Evolutionary conservation across 768 basidiomycete species (phyloP).

Genomic region (Suillus clintonianus): DNA sequence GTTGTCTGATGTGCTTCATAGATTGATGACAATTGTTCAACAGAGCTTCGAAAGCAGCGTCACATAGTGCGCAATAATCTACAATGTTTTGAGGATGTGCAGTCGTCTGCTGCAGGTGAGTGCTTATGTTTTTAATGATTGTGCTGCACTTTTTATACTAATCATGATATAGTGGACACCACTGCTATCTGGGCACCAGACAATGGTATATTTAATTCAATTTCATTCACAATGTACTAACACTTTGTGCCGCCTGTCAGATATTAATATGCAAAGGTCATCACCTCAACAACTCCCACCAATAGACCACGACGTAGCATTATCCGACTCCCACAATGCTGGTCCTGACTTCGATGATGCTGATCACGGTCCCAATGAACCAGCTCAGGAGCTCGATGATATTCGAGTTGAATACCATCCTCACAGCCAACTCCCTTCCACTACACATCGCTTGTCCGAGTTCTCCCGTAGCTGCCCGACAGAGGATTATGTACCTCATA

Average conservation of each 20-base stretch:
- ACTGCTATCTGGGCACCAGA: background rate
- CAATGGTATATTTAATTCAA: no score
- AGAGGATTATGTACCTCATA: conserved; percentile 6
- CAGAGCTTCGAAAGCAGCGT: background rate
- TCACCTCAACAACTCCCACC: background rate
- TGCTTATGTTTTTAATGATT: background rate
- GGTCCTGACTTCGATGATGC: background rate
- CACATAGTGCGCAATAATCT: background rate
- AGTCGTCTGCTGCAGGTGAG: background rate
- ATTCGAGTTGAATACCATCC: conserved; percentile 27
- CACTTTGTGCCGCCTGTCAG: background rate
- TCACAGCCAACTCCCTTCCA: conserved; percentile 7
- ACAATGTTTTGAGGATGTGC: background rate
- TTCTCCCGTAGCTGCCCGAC: conserved; percentile 4
- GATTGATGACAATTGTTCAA: background rate
- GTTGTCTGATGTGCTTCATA: background rate
- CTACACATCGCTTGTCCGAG: conserved; percentile 16
- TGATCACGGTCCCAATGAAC: background rate
- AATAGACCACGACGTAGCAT: background rate
- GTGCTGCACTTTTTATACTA: background rate
- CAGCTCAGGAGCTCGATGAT: conserved; percentile 11
- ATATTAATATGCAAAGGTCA: background rate
- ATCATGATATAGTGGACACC: background rate
- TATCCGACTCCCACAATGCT: background rate
- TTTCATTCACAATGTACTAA: no score